These are phyloP conservation scores for Pichia sp. DNA, from an alignment of 1,139 yeast species.

Conservation along the genomic window DNA sequence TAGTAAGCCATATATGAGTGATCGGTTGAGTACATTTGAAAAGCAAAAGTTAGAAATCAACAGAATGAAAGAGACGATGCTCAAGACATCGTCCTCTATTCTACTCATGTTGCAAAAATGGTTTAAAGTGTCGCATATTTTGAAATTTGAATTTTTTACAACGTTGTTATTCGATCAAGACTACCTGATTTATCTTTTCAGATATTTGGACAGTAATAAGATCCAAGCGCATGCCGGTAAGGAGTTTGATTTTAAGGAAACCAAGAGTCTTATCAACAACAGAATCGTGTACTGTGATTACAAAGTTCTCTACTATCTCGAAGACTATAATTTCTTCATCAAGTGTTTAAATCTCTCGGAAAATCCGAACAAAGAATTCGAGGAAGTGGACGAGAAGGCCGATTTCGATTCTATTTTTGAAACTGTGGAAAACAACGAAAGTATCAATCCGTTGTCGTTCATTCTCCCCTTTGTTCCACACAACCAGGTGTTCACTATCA, in stretches of 20 bases:
- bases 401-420: slow-evolving; percentile 24
- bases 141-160: slow-evolving; percentile 75
- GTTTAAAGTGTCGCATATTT: slow-evolving; percentile 75
- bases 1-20: slow-evolving; percentile 18
- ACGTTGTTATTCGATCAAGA: slow-evolving; percentile 66
- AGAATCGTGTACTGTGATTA: slow-evolving; percentile 32
- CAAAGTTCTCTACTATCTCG: slow-evolving; percentile 25
- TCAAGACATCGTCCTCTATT: slow-evolving; percentile 62
- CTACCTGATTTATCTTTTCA: slow-evolving; percentile 32
- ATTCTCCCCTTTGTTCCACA: slow-evolving; percentile 31
- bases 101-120: slow-evolving; percentile 59
- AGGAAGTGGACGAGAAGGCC: slow-evolving; percentile 16
- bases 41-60: slow-evolving; percentile 50
- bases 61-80: slow-evolving; percentile 60
- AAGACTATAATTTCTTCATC: slow-evolving; percentile 29
- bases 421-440: slow-evolving; percentile 7
- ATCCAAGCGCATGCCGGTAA: slow-evolving; percentile 25
- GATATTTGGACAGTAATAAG: slow-evolving; percentile 39
- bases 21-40: slow-evolving; percentile 23
- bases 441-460: slow-evolving; percentile 19
- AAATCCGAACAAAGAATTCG: slow-evolving; percentile 7
- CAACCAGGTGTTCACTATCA: slow-evolving; percentile 25
- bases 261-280: slow-evolving; percentile 26
- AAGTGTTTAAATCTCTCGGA: slow-evolving; percentile 24
- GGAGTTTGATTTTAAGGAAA: slow-evolving; percentile 28